phyloP scores from a whole-genome alignment of 192 early-diverging fungal species.

The Backusella circina region DNA sequence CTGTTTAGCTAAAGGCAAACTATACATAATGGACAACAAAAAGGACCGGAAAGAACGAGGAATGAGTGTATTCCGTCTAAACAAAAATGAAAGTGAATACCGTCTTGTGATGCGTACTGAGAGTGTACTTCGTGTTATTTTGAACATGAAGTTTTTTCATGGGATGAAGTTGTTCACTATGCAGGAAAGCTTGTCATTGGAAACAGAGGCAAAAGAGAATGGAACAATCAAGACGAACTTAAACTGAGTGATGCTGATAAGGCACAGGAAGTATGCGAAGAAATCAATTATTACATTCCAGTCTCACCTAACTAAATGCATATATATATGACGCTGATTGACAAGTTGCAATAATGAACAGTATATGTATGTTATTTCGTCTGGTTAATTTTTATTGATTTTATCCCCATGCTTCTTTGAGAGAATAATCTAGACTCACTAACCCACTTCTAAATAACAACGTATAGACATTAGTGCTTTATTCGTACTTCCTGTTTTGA shows the following conservation, averaged over 20 bases:
- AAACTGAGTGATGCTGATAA: constrained; percentile 7
- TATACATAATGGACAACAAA: constrained; percentile 29
- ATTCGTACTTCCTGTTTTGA: neutral
- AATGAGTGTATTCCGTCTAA: constrained; percentile 33
- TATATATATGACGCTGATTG: neutral
- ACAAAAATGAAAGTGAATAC: neutral
- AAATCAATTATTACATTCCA: constrained; percentile 25
- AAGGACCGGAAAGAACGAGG: constrained; percentile 40
- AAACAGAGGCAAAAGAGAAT: constrained; percentile 15
- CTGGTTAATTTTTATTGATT: neutral
- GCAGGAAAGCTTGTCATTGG: constrained; percentile 41
- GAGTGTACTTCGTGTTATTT: constrained; percentile 36
- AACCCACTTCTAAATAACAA: neutral
- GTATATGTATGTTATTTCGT: neutral
- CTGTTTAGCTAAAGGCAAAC: constrained; percentile 33
- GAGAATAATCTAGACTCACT: neutral
- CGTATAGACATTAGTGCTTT: neutral
- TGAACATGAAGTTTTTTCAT: constrained; percentile 34
- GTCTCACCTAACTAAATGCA: too few relatives aligned
- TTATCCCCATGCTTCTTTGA: neutral
- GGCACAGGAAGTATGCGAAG: constrained; percentile 24
- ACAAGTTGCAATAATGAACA: neutral
- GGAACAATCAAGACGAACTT: constrained; percentile 8
- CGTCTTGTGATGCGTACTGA: constrained; percentile 43
- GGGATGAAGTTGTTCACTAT: constrained; percentile 35